Conservation (phyloP, 768 basidiomycete species). For the Termitomyces sp. region DNA sequence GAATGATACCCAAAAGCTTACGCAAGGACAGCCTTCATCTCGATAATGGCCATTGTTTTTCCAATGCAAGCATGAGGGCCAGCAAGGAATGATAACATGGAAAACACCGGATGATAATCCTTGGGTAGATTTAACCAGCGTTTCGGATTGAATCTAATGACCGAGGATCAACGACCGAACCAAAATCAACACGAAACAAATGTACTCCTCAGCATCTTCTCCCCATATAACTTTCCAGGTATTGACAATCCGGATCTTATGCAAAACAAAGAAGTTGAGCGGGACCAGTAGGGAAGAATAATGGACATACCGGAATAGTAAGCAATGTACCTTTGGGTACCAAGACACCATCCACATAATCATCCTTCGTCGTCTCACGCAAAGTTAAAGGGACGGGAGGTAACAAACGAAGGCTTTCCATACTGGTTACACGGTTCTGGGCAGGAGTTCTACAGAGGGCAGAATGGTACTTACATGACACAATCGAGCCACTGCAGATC, state of each 20-base stretch:
- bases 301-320: constrained; percentile 28
- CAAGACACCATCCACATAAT: constrained; percentile 35
- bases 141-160: constrained; percentile 34
- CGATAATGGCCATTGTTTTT: constrained; percentile 37
- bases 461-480: constrained; percentile 25
- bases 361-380: constrained; percentile 28
- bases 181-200: background rate
- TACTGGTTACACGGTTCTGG: constrained; percentile 17
- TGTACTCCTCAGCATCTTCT: constrained; percentile 42
- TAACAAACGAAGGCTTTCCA: constrained; percentile 36
- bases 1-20: constrained; percentile 7
- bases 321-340: constrained; percentile 42
- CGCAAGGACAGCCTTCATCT: constrained; percentile 38
- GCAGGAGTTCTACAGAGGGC: background rate
- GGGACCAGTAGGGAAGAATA: too few relatives aligned
- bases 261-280: background rate
- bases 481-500: constrained; percentile 33
- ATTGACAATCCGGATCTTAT: constrained; percentile 43
- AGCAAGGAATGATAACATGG: constrained; percentile 33
- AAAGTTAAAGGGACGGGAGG: constrained; percentile 38
- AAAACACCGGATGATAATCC: constrained; percentile 27
- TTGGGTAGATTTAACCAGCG: constrained; percentile 39
- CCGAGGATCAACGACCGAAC: background rate
- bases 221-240: constrained; percentile 47
- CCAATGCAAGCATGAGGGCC: constrained; percentile 40